A percentile compares a stretch with the other conserved stretches of the same genome.
Evolutionary conservation across 1,284 basidiomycete genomes (phyloP).

Genomic region (Kalmanozyma brasiliensis): DNA sequence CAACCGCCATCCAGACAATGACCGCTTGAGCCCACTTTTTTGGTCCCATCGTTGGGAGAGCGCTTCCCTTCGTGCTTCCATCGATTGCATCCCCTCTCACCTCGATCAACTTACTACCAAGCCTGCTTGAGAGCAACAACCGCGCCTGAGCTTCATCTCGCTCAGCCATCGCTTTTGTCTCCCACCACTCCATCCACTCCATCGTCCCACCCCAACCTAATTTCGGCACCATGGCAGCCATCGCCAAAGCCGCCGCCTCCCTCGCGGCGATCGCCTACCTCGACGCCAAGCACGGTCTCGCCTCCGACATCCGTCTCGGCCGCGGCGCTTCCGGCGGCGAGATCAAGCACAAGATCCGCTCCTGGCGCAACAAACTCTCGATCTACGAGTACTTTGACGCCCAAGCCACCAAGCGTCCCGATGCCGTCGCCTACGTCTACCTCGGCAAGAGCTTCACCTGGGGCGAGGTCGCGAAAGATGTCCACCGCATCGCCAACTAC

Average conservation of each 20-base stretch:
- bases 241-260: slow-evolving; percentile 56
- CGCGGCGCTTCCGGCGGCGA: slow-evolving; percentile 30
- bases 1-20: too few species aligned
- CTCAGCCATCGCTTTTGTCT: not conserved
- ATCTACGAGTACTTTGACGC: slow-evolving; percentile 56
- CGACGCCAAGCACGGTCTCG: slow-evolving; percentile 60
- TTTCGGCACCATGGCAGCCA: slow-evolving; percentile 23
- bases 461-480: slow-evolving; percentile 51
- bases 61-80: not conserved
- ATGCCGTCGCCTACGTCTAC: slow-evolving; percentile 58
- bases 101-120: too few species aligned
- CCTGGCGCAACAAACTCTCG: slow-evolving; percentile 50
- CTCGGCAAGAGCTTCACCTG: slow-evolving; percentile 57
- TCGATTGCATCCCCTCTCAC: not conserved
- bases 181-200: not conserved
- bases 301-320: slow-evolving; percentile 46
- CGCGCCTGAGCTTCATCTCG: not conserved
- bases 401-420: slow-evolving; percentile 41
- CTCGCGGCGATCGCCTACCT: slow-evolving; percentile 59
- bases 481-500: slow-evolving; percentile 55
- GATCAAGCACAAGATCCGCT: slow-evolving; percentile 41
- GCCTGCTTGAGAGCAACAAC: too few species aligned
- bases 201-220: not conserved
- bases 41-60: too few species aligned
- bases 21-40: too few species aligned